Base-by-base conservation (phyloP, 495 filamentous ascomycete species). In the Massariosphaeria phaeospora region DNA sequence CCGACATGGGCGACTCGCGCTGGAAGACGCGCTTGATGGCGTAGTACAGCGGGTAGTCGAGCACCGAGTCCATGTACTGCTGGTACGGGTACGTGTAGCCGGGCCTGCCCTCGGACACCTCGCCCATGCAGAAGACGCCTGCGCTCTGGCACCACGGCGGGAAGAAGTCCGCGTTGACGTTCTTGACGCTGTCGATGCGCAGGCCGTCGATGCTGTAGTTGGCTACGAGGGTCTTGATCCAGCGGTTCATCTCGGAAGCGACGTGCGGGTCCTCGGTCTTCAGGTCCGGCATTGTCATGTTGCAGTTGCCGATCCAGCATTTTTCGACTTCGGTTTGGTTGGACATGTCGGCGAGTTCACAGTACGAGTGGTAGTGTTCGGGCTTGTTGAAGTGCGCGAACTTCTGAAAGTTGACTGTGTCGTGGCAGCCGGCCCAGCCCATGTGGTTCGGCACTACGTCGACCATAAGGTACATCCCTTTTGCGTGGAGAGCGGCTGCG, bases 401-500 rank as follows among this genome's bases (percentile, higher is more conserved):
- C 20, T 69, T 59, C 67, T 86, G 76, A n/a, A n/a, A n/a, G n/a
- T n/a, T n/a, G n/a, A n/a, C n/a, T n/a, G n/a, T n/a, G 29, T 86
- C 76, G 25, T 65, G 69, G 33, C 69, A 61, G 0, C 73, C 70
- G 15, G 74, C 69, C 49, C 79, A 79, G 21, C 82, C 86, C 76
- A 89, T 81, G 63, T 93, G 85, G 65, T 93, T 93, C n/a, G 84
- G 79, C 11, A 89, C 85, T 0, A 89, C 76, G 56, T 91, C 86
- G 23, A 88, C 80, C 86, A 90, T 90, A 23, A 89, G 69, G 43
- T 82, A 85, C 12, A 55, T 55, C 1, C 52, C 52, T 24, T 53
- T 53, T 25, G 43, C 46, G 21, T 46, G 52, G 21, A 42, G 41
- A 0, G 43, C 36, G 39, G 2, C 44, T 11, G 44, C 49, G 2